Base-by-base conservation (phyloP, 306 rosid species). In the Fragaria iinumae region DNA sequence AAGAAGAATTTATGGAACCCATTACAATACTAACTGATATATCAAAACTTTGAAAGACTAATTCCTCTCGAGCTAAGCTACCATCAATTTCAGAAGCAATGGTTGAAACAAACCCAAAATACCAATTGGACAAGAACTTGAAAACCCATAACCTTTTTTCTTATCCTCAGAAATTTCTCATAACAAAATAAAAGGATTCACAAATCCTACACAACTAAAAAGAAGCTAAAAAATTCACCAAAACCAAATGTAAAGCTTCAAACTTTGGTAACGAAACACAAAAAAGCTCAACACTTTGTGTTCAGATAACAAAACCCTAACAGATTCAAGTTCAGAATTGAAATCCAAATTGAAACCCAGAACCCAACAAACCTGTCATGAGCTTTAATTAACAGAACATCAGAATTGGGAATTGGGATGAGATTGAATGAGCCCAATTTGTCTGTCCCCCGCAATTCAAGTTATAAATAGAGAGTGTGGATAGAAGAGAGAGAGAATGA, bases 301-400 rank as follows among this genome's bases (percentile, higher is more conserved):
- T 56, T 29, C 41, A 53, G 39, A 59, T 69, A 74, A 32, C 76
- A 8, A 25, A 76, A 32, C 38, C 25, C 56, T n/a, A 76, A n/a
- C n/a, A 59, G 47, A 55, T 25, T 16, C 41, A 34, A 29, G 14
- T 13, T 0, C 48, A 32, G 5, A 74, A 62, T 6, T 45, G 60
- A 62, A 60, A 74, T 4, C 34, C 20, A 72, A 39, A 72, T n/a
- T 23, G 32, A 29, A 38, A 43, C 8, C 2, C 10, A 7, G 60
- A 74, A 45, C 34, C 70, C 21, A 45, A 45, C 78, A 20, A 45
- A 74, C 78, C 71, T 62, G 62, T 32, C 78, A 74, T 74, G 60
- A 62, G 69, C 71, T 45, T 18, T 48, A 18, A 27, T 47, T 11
- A 47, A 29, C 70, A 47, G 59, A 59, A 74, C 68, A 43, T 43